Conservation (phyloP, 352 stramenopile genomes). For the Achlya hypogyna region DNA sequence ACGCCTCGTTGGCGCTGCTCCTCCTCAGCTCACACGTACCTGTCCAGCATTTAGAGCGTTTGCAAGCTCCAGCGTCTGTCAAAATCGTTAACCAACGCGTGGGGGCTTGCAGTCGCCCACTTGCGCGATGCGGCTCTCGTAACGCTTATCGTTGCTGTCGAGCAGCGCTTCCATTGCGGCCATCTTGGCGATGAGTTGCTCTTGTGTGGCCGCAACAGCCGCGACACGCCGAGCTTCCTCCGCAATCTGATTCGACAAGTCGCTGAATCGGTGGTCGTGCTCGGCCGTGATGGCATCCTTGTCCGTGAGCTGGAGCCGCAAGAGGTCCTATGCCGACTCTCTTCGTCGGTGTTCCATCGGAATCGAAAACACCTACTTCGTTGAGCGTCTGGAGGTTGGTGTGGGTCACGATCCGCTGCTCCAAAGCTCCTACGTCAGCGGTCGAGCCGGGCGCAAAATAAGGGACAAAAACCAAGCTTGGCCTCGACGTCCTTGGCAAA, state of each 20-base stretch:
- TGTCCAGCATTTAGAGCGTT: constrained; percentile 2
- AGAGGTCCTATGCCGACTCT: neutral
- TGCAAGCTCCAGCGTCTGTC: constrained; percentile 8
- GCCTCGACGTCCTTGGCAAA: constrained; percentile 4
- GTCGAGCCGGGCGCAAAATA: neutral
- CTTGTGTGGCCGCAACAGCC: neutral
- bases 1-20: neutral
- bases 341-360: neutral
- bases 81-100: neutral
- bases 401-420: neutral
- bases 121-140: neutral
- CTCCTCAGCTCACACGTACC: neutral
- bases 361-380: neutral
- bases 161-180: neutral
- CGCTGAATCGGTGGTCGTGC: neutral
- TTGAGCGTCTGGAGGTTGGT: neutral
- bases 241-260: neutral
- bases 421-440: neutral
- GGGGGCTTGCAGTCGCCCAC: neutral
- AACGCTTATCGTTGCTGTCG: neutral
- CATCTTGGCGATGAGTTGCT: neutral
- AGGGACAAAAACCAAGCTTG: neutral
- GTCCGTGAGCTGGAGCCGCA: constrained; percentile 7
- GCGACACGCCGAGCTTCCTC: neutral
- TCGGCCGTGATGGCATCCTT: neutral